A percentile compares a stretch with the other conserved stretches of the same genome.
Evolutionary conservation across 352 stramenopile genomes (phyloP).

Genomic region (Detonula confervacea): DNA sequence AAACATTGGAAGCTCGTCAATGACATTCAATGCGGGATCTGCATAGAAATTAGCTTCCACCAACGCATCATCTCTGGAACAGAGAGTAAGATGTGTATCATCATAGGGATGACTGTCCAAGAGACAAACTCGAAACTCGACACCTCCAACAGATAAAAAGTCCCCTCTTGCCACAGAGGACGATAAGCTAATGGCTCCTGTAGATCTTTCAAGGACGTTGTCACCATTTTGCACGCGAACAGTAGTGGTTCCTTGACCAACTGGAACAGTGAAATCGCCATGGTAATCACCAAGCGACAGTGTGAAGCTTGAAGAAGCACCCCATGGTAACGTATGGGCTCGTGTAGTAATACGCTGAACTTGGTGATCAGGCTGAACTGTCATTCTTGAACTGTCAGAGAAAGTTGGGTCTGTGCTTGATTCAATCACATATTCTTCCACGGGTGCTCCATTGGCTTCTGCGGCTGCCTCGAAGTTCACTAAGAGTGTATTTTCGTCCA

Average conservation of each 20-base stretch:
- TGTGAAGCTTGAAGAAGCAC: constrained; percentile 65
- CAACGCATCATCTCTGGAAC: constrained; percentile 60
- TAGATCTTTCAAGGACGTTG: constrained; percentile 52
- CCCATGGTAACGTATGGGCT: constrained; percentile 76
- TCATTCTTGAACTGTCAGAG: constrained; percentile 43
- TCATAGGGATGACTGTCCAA: constrained; percentile 58
- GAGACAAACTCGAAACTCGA: constrained; percentile 85
- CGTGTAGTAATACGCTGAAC: constrained; percentile 76
- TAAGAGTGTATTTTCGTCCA: constrained; percentile 59
- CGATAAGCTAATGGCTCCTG: constrained; percentile 57
- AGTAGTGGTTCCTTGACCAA: constrained; percentile 60
- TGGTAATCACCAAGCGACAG: constrained; percentile 80
- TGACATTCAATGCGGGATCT: constrained; percentile 32
- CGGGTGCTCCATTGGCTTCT: constrained; percentile 59
- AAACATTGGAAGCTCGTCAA: constrained; percentile 74
- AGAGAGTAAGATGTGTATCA: constrained; percentile 71
- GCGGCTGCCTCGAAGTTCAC: constrained; percentile 71
- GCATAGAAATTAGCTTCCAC: constrained; percentile 51
- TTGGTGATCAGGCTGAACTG: constrained; percentile 53
- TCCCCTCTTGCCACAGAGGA: constrained; percentile 73
- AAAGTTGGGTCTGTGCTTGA: constrained; percentile 65
- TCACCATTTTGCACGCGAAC: constrained; percentile 56
- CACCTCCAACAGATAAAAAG: constrained; percentile 77
- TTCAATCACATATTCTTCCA: constrained; percentile 74
- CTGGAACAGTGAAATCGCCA: constrained; percentile 64